Conservation (phyloP, 2,329 filamentous ascomycete genomes). For the Neofusicoccum laricinum region DNA sequence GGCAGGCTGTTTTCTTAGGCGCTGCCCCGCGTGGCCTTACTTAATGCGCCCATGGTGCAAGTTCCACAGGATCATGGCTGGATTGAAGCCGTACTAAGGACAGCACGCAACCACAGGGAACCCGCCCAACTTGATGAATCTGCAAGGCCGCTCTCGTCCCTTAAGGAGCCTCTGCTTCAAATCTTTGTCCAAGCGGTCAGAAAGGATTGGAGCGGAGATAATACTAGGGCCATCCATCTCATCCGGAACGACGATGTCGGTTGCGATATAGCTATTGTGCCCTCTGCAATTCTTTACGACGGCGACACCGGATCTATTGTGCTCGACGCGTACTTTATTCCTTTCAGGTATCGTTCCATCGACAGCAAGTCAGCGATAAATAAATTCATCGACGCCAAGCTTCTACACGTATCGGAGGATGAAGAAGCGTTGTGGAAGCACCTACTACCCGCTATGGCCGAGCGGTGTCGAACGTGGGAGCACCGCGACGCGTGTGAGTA, state of each 20-base stretch:
- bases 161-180: background rate
- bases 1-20: background rate
- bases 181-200: background rate
- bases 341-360: no score
- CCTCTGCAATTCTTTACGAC: background rate
- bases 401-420: background rate
- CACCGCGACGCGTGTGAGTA: slow-evolving; percentile 32
- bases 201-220: background rate
- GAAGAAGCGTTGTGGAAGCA: slow-evolving; percentile 20
- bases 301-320: background rate
- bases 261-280: background rate
- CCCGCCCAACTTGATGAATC: background rate
- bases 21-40: background rate
- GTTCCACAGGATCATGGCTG: background rate
- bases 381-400: background rate
- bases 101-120: background rate
- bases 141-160: background rate
- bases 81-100: background rate
- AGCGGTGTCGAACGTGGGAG: slow-evolving; percentile 39
- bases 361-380: background rate
- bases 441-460: slow-evolving; percentile 20
- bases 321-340: background rate
- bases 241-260: background rate
- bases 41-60: background rate
- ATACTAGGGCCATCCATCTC: background rate